Base-by-base conservation (phyloP, 257 asterid species). In the Solanum pimpinellifolium region DNA sequence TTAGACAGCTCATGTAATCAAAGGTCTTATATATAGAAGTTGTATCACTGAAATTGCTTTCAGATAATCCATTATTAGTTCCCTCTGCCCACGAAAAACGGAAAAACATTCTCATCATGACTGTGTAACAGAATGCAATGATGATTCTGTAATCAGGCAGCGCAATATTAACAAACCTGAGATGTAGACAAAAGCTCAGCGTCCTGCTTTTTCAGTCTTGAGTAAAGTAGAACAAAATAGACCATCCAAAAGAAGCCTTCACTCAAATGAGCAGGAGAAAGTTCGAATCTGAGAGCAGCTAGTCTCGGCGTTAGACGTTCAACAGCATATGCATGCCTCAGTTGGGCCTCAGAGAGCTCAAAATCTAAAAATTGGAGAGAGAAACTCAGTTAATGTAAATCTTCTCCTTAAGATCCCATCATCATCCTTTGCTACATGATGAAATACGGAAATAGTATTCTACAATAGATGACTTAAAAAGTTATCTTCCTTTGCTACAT, bases 201-300 rank as follows among this genome's bases (percentile, higher is more conserved):
- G 42, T 96, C 98, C 33, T 90, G 95, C 88, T 95, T 97, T 88
- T 88, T 92, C 87, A 97, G 91, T 89, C 99, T 93, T 23, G 99
- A 93, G 90, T 95, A 94, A 86, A 97, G 92, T 88, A 97, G 98
- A 90, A 97, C 98, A 77, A 97, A 97, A 87, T 97, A 97, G 88
- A 97, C 99, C 97, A 95, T 95, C 99, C 99, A 97, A 91, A 97
- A 97, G 94, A 93, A 96, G 83, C 96, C 95, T 87, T 91, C 95
- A 42, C 94, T 95, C 95, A 97, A 91, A 91, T 96, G 99, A 68
- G 90, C 96, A 68, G 99, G 99, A 90, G 98, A 97, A 86, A 97
- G 97, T 92, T 96, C 99, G 89, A 89, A 90, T 94, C 99, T 93
- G 82, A 97, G 98, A 70, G 99, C 99, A 80, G 98, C 96, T 90